Evolutionary conservation across 768 basidiomycete species (phyloP), one percentile per base, ranked within the genome.

Genomic region (Podaxis rugospora): DNA sequence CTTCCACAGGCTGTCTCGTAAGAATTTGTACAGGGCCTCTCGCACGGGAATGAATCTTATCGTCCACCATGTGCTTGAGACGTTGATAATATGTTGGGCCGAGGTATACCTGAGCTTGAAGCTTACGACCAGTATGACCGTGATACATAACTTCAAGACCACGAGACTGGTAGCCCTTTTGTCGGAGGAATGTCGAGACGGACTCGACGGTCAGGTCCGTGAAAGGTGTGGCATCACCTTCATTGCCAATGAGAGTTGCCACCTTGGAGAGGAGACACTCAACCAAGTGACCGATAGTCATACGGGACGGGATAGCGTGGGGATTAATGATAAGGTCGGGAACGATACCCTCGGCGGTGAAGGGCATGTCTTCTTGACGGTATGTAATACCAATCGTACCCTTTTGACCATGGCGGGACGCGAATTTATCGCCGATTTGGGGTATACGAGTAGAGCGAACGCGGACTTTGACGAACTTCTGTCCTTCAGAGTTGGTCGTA

Each of bases 371-470:
- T 74, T 99, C 97, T 73, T 98, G 97, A 55, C 97, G 93, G 71
- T 99, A 99, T 0, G 96, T 98, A 75, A 99, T 97, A 76, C 97
- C 97, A 64, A 98, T 96, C 9, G 97, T 99, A 75, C 97, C 97
- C 80, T 99, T 99, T 77, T 99, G 97, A 68, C 97, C 97, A 70
- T 99, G 97, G 70, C 97, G 92, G 51, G 97, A 99, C 1, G 97
- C 97, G 66, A 99, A 99, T 76, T 99, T 99, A 81, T 99, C 97
- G 42, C 97, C 97, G 57, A 90, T 97, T 73, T 99, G 96, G 32
- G 97, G 97, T 58, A 98, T 86, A 76, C 97, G 92, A 5, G 94
- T 96, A 18, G 96, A 92, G 47, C 97, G 85, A 27, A 98, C 90
- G 50, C 97, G 91, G 65, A 99, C 90, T 79, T 98, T 98, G 74